A percentile compares a stretch with the other conserved stretches of the same genome.
Conservation (phyloP, 2,329 filamentous ascomycete genomes). For the Apiospora rasikravindrae region DNA sequence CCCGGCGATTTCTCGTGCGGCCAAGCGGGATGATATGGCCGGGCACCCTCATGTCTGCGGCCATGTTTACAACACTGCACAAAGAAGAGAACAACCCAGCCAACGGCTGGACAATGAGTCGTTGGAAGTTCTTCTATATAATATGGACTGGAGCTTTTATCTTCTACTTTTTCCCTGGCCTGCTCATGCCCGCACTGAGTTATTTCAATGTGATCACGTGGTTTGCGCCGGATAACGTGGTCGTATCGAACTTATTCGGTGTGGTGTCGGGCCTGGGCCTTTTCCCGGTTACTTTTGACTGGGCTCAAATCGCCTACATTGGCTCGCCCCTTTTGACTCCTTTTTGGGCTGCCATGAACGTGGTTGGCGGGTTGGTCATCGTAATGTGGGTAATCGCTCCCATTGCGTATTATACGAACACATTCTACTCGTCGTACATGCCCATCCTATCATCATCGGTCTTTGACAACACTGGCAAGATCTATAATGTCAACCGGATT, state of each 20-base stretch:
- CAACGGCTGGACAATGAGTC: slow-evolving; percentile 81
- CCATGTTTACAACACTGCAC: slow-evolving; percentile 88
- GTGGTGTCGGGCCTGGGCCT: slow-evolving; percentile 83
- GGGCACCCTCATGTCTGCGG: slow-evolving; percentile 83
- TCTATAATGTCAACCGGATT: slow-evolving; percentile 83
- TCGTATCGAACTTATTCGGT: slow-evolving; percentile 85
- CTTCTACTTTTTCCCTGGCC: slow-evolving; percentile 85
- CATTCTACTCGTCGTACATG: slow-evolving; percentile 83
- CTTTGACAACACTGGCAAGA: slow-evolving; percentile 81
- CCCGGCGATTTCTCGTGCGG: slow-evolving; percentile 79
- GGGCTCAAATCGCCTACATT: slow-evolving; percentile 88
- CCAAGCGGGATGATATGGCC: slow-evolving; percentile 94
- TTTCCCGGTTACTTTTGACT: slow-evolving; percentile 88
- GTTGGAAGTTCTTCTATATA: slow-evolving; percentile 83
- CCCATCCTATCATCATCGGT: slow-evolving; percentile 84
- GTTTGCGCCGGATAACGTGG: slow-evolving; percentile 86
- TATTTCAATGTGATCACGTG: slow-evolving; percentile 91
- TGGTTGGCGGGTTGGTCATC: slow-evolving; percentile 77
- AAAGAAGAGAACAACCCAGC: slow-evolving; percentile 82
- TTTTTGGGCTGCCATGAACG: slow-evolving; percentile 86
- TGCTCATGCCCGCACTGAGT: slow-evolving; percentile 82
- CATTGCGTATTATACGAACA: slow-evolving; percentile 79
- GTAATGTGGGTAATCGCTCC: slow-evolving; percentile 88
- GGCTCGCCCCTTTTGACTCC: slow-evolving; percentile 83
- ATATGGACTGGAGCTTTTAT: slow-evolving; percentile 73